These are phyloP conservation scores for Calonectria montana DNA, from an alignment of 2,329 filamentous ascomycete genomes.

Conservation along the genomic window DNA sequence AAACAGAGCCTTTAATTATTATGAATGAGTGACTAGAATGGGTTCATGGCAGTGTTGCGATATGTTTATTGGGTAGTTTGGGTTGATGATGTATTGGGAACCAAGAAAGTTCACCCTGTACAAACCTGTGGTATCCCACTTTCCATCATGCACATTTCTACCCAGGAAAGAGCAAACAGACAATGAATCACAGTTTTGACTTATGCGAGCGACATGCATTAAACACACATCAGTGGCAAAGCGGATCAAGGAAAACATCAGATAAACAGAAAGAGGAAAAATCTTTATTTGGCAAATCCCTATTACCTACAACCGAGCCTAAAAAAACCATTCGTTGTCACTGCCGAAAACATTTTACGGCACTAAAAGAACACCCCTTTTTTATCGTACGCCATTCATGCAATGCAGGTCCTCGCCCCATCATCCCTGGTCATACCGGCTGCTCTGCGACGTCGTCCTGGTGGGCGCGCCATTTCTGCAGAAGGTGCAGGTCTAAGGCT, in stretches of 20 bases:
- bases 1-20: not conserved
- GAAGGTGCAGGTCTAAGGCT: conserved; percentile 61
- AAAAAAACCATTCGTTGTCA: conserved; percentile 27
- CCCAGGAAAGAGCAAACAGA: not conserved
- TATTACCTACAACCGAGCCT: conserved; percentile 36
- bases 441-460: conserved; percentile 29
- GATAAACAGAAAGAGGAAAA: conserved; percentile 17
- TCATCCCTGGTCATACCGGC: conserved; percentile 56
- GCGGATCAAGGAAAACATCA: not conserved
- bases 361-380: conserved; percentile 41
- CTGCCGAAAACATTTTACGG: conserved; percentile 21
- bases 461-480: conserved; percentile 27
- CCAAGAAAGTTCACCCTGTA: too few species aligned
- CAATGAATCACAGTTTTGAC: not conserved
- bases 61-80: not conserved
- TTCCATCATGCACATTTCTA: not conserved
- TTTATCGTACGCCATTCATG: conserved; percentile 62
- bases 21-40: not conserved
- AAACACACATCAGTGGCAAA: not conserved
- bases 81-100: not conserved
- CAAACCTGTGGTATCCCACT: not conserved
- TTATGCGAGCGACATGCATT: not conserved
- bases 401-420: conserved; percentile 61
- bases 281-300: conserved; percentile 37
- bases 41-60: not conserved